A percentile compares a stretch with the other conserved stretches of the same genome.
phyloP scores from a whole-genome alignment of 164 flowering plant genomes.

The Tetracentron sinense region DNA sequence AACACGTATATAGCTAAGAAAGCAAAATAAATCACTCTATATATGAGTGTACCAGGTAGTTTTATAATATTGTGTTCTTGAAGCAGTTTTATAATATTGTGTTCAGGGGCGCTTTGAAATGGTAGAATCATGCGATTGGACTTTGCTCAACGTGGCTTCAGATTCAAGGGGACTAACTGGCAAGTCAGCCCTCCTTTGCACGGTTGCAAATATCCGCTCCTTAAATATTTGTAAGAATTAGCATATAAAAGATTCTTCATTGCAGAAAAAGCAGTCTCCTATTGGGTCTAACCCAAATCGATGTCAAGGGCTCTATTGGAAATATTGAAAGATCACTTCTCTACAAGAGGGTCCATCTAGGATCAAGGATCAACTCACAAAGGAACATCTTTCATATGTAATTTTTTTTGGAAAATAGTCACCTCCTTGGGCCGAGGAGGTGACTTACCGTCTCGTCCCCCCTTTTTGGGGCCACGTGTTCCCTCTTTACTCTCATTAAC shows the following conservation, averaged over 20 bases:
- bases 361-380: not conserved
- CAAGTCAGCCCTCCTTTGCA: conserved; percentile 39
- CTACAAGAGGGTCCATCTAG: not conserved
- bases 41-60: not conserved
- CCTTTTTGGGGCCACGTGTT: too few species aligned
- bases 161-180: conserved; percentile 36
- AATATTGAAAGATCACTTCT: too few species aligned
- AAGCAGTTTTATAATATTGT: conserved; percentile 57
- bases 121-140: conserved; percentile 52
- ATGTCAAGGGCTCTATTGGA: too few species aligned
- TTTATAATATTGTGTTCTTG: conserved; percentile 62
- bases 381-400: not conserved
- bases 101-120: conserved; percentile 93
- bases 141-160: conserved; percentile 27
- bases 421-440: too few species aligned
- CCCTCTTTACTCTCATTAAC: too few species aligned
- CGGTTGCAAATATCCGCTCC: conserved; percentile 47
- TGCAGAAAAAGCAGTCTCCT: not conserved
- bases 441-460: too few species aligned
- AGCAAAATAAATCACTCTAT: not conserved
- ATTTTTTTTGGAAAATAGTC: too few species aligned
- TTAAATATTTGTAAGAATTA: conserved; percentile 39
- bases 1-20: not conserved
- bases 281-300: not conserved
- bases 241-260: not conserved